Evolutionary conservation across 257 asterid species (phyloP).

Genomic region (Haberlea rhodopensis): DNA sequence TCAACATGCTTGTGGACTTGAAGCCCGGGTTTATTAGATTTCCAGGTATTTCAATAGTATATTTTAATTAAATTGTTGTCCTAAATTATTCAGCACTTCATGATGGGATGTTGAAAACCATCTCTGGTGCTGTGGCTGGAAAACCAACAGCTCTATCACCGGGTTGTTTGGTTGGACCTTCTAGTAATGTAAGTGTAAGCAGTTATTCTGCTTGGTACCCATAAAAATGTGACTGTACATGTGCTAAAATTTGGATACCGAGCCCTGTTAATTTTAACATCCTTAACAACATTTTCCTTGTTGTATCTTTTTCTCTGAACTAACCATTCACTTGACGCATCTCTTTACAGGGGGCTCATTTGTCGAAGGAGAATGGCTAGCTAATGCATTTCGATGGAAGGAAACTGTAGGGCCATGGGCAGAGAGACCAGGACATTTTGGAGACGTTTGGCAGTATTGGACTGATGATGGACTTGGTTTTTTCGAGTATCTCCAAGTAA

Average conservation of each 20-base stretch:
- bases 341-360: slow-evolving; percentile 71
- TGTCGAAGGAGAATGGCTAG: slow-evolving; percentile 75
- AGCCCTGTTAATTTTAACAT: too few species aligned
- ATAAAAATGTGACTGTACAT: too few species aligned
- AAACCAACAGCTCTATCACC: background rate
- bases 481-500: slow-evolving; percentile 83
- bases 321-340: background rate
- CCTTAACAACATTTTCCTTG: too few species aligned
- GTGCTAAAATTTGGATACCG: background rate
- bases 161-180: background rate
- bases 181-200: background rate
- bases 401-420: slow-evolving; percentile 88
- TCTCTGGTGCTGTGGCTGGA: background rate
- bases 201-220: too few species aligned
- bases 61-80: background rate
- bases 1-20: slow-evolving; percentile 73
- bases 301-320: background rate
- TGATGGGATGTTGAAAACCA: too few species aligned
- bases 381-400: slow-evolving; percentile 86
- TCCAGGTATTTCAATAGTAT: slow-evolving; percentile 55
- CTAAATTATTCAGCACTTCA: background rate
- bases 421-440: slow-evolving; percentile 90
- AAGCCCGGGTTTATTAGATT: slow-evolving; percentile 87
- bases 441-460: slow-evolving; percentile 97
- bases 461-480: slow-evolving; percentile 97